These are phyloP conservation scores for Boletus sp. DNA, from an alignment of 768 basidiomycete species.

Conservation along the genomic window DNA sequence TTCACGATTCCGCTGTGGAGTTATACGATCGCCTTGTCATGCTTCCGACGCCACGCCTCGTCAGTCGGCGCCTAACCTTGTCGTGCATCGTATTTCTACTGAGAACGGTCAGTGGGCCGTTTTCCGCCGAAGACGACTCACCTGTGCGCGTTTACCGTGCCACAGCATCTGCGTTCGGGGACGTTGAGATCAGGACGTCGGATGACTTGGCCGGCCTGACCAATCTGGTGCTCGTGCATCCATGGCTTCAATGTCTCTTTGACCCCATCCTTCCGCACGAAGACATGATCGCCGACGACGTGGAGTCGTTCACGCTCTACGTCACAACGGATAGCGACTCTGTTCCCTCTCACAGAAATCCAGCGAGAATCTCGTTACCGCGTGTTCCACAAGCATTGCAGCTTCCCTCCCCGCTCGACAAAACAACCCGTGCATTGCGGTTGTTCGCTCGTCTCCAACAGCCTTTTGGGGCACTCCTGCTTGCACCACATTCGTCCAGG, in stretches of 20 bases:
- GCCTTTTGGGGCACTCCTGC: conserved; percentile 16
- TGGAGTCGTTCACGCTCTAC: not conserved
- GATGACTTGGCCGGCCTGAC: conserved; percentile 3
- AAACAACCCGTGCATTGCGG: conserved; percentile 11
- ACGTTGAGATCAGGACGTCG: conserved; percentile 10
- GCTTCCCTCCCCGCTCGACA: conserved; percentile 14
- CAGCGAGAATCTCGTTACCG: not conserved
- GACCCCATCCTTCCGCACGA: conserved; percentile 18
- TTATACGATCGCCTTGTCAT: conserved; percentile 10
- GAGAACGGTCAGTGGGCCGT: conserved; percentile 9
- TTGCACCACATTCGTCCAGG: conserved; percentile 3
- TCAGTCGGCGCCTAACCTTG: conserved; percentile 15
- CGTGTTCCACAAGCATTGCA: not conserved
- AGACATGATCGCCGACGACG: conserved; percentile 16
- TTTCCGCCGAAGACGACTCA: not conserved
- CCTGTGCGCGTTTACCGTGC: conserved; percentile 8
- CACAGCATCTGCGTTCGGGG: conserved; percentile 8
- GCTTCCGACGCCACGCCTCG: conserved; percentile 12
- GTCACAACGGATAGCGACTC: not conserved
- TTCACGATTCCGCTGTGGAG: conserved; percentile 6
- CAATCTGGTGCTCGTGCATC: conserved; percentile 20
- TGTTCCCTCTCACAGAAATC: not conserved
- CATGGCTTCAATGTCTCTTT: conserved; percentile 14
- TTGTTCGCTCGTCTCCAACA: conserved; percentile 13
- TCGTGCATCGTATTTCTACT: conserved; percentile 13